phyloP scores from a whole-genome alignment of 345 rosid species.

The Gynandropsis gynandra region DNA sequence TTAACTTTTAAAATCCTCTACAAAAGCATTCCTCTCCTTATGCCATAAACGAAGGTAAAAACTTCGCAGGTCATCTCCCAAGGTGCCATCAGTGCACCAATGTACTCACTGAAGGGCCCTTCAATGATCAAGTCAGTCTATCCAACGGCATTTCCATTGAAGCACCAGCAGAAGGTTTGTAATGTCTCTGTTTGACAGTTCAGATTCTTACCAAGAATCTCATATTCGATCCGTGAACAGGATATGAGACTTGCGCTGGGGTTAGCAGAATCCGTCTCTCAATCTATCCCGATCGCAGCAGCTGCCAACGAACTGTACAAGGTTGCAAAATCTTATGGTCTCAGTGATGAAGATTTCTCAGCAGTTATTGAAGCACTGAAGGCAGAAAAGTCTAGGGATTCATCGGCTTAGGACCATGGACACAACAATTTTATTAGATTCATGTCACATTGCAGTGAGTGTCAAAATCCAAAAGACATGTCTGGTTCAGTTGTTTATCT shows the following conservation, averaged over 20 bases:
- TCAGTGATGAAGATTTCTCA: constrained; percentile 80
- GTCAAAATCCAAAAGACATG: too few species aligned
- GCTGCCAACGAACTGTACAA: constrained; percentile 84
- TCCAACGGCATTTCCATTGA: constrained; percentile 83
- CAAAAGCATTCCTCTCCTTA: neutral
- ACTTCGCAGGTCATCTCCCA: constrained; percentile 63
- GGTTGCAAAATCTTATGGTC: constrained; percentile 76
- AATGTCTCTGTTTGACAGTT: constrained; percentile 12
- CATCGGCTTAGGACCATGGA: constrained; percentile 6
- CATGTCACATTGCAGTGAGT: too few species aligned
- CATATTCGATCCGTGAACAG: constrained; percentile 29
- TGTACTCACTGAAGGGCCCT: constrained; percentile 86
- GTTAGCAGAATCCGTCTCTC: constrained; percentile 86
- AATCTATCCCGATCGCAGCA: constrained; percentile 81
- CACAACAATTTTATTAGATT: too few species aligned
- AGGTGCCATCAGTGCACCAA: constrained; percentile 91
- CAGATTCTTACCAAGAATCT: constrained; percentile 11
- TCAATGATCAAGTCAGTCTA: constrained; percentile 69
- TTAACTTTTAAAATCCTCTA: neutral
- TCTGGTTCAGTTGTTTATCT: too few species aligned
- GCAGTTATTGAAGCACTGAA: constrained; percentile 85
- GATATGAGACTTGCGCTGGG: constrained; percentile 85
- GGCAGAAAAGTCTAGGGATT: constrained; percentile 29
- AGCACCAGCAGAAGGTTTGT: constrained; percentile 93
- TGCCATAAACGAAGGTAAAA: neutral